Conservation (phyloP, 495 filamentous ascomycete species). For the Evernia prunastri region DNA sequence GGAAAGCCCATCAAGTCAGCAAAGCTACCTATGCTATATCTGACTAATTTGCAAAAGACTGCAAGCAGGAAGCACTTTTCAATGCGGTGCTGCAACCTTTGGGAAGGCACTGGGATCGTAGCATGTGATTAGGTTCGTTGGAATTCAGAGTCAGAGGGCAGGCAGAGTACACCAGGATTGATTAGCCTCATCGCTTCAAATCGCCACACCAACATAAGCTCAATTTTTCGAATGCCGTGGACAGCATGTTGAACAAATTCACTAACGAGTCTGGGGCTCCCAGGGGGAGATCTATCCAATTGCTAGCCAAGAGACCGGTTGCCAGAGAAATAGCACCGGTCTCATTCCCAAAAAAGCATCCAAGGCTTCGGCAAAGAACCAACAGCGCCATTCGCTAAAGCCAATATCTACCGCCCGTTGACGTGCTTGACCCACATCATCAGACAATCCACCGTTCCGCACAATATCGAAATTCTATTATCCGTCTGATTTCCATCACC, state of each 20-base stretch:
- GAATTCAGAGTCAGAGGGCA: no score
- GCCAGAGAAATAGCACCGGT: not conserved
- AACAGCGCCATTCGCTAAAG: conserved; percentile 8
- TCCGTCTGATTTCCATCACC: conserved; percentile 30
- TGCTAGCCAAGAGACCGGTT: not conserved
- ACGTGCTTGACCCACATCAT: not conserved
- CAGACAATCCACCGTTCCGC: not conserved
- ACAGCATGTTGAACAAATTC: not conserved
- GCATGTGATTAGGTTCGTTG: no score
- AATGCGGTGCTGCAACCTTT: no score
- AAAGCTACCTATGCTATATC: no score
- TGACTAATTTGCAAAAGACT: no score
- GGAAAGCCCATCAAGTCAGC: no score
- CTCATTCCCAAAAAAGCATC: not conserved
- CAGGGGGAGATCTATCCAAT: not conserved
- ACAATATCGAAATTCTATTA: not conserved
- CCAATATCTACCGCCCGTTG: not conserved
- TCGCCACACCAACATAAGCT: not conserved
- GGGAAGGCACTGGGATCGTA: no score
- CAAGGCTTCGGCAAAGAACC: not conserved
- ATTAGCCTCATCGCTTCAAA: not conserved
- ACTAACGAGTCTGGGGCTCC: not conserved
- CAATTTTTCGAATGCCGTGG: not conserved
- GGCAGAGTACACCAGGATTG: no score
- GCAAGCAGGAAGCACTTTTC: no score